Conservation (phyloP, 129 eudicot species). For the Lactuca saligna region DNA sequence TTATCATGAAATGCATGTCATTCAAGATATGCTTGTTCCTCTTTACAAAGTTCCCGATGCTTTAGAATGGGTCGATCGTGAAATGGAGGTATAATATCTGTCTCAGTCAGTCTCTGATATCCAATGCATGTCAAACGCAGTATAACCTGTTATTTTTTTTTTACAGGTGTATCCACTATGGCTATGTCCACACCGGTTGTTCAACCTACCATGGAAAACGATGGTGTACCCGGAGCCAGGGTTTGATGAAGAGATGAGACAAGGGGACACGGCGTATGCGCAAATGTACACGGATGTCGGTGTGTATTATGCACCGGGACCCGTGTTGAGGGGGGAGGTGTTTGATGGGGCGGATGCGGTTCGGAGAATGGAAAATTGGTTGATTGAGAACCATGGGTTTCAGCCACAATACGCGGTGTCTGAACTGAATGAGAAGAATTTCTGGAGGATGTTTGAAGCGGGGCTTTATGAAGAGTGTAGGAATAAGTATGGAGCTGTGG, state of each 20-base stretch:
- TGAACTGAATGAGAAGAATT: conserved; percentile 76
- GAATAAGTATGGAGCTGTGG: conserved; percentile 82
- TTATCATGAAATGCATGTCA: conserved; percentile 92
- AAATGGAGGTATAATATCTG: conserved; percentile 73
- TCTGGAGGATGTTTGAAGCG: conserved; percentile 94
- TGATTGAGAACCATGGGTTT: conserved; percentile 88
- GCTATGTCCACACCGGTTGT: conserved; percentile 90
- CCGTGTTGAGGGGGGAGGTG: conserved; percentile 83
- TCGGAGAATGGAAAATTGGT: conserved; percentile 67
- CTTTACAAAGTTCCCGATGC: conserved; percentile 91
- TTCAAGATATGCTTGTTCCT: conserved; percentile 94
- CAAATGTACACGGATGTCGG: conserved; percentile 96
- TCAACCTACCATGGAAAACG: conserved; percentile 72
- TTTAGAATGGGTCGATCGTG: conserved; percentile 74
- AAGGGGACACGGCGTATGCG: conserved; percentile 79
- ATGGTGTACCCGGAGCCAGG: conserved; percentile 94
- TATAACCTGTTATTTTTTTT: background rate
- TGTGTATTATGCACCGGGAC: conserved; percentile 87
- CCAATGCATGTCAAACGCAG: background rate
- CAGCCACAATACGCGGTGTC: conserved; percentile 92
- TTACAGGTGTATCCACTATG: conserved; percentile 77
- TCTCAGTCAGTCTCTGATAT: background rate
- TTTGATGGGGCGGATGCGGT: conserved; percentile 81
- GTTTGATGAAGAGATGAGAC: conserved; percentile 63
- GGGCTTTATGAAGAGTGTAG: conserved; percentile 74